Evolutionary conservation across 129 eudicot species (phyloP).

Genomic region (Cynara cardunculus): DNA sequence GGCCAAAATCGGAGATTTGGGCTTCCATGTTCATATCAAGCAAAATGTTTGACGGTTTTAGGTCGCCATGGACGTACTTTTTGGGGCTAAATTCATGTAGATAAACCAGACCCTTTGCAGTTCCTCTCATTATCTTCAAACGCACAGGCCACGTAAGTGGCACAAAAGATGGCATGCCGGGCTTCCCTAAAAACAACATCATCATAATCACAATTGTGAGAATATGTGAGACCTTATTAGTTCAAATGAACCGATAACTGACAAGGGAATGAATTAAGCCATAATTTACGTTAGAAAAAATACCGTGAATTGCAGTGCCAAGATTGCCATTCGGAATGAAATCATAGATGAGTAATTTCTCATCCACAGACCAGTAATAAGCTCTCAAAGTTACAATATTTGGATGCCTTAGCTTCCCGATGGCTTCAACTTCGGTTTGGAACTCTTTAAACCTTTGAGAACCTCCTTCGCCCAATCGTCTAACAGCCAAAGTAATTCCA

Average conservation of each 20-base stretch:
- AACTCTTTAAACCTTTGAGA: constrained; percentile 95
- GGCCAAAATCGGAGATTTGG: constrained; percentile 79
- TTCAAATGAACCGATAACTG: neutral
- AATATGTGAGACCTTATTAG: neutral
- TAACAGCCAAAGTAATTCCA: constrained; percentile 83
- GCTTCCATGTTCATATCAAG: constrained; percentile 85
- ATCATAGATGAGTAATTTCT: constrained; percentile 92
- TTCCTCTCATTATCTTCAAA: constrained; percentile 74
- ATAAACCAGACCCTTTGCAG: constrained; percentile 77
- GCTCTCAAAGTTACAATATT: constrained; percentile 86
- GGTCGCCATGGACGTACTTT: constrained; percentile 91
- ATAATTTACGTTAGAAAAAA: neutral
- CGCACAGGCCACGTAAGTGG: constrained; percentile 75
- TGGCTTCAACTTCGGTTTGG: constrained; percentile 96
- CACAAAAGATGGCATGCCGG: constrained; percentile 59
- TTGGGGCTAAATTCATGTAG: constrained; percentile 94
- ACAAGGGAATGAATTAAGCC: neutral
- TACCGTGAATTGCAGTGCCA: constrained; percentile 79
- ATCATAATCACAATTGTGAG: neutral
- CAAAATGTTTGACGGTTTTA: constrained; percentile 79
- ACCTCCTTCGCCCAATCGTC: constrained; percentile 97
- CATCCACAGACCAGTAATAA: constrained; percentile 96
- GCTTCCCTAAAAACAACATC: constrained; percentile 52
- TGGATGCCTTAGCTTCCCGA: constrained; percentile 84
- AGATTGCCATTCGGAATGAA: constrained; percentile 81